Percentiles rank a stretch among this genome's conserved stretches.
Conservation (phyloP, 2,329 filamentous ascomycete genomes). For the Dryadomyces quercivorus region DNA sequence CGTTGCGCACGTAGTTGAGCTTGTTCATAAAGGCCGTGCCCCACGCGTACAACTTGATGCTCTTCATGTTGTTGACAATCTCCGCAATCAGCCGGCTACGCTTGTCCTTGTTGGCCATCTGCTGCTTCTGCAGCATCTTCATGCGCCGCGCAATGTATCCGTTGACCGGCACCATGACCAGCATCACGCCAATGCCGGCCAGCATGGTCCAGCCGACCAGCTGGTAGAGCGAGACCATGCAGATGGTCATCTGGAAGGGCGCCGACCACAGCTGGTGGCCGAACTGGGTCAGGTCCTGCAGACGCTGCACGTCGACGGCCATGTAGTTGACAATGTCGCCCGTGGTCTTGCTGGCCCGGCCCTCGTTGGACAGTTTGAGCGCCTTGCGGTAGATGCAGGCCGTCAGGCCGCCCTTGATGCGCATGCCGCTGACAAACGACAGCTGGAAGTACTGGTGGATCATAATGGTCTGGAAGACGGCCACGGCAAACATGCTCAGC, state of each 20-base stretch:
- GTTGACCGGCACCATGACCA: constrained; percentile 94
- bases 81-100: constrained; percentile 90
- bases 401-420: constrained; percentile 81
- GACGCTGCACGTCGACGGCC: constrained; percentile 92
- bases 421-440: constrained; percentile 91
- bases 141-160: constrained; percentile 84
- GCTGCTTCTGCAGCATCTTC: constrained; percentile 86
- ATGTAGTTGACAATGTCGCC: constrained; percentile 99
- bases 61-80: constrained; percentile 99
- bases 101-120: constrained; percentile 99
- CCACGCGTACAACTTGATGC: constrained; percentile 98
- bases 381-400: constrained; percentile 90
- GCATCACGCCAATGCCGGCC: constrained; percentile 87
- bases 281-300: constrained; percentile 91
- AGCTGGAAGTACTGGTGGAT: constrained; percentile 97
- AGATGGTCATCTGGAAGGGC: constrained; percentile 89
- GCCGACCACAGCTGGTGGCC: constrained; percentile 94
- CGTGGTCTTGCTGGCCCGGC: constrained; percentile 75
- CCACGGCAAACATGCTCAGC: constrained; percentile 81
- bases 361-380: constrained; percentile 83
- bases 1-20: constrained; percentile 90
- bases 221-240: constrained; percentile 91
- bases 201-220: constrained; percentile 94
- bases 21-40: constrained; percentile 95
- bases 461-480: constrained; percentile 74